These are phyloP conservation scores for Fusarium marasasianum DNA, from an alignment of 2,329 filamentous ascomycete species.

Conservation along the genomic window DNA sequence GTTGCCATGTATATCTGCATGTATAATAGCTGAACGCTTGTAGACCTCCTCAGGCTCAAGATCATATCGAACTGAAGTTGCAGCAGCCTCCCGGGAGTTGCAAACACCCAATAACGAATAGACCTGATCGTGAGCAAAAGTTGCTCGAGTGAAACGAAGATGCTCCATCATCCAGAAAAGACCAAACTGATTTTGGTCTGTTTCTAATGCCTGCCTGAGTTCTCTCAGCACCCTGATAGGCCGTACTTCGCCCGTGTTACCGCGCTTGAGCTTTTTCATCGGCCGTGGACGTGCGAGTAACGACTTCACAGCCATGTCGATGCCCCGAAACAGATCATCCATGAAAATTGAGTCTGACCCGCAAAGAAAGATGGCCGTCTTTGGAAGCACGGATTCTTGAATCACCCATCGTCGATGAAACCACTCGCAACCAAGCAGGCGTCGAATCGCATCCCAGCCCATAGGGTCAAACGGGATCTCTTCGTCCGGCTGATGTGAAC, in stretches of 20 bases:
- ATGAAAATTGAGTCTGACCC: not conserved
- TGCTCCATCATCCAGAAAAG: not conserved
- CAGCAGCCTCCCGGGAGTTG: not conserved
- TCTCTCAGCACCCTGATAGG: not conserved
- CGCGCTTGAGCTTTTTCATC: not conserved
- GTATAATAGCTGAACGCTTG: not conserved
- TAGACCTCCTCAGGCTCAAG: not conserved
- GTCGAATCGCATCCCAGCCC: not conserved
- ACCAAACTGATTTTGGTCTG: not conserved
- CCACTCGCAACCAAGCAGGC: not conserved
- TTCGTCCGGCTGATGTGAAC: not conserved
- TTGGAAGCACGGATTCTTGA: not conserved
- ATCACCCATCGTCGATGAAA: not conserved
- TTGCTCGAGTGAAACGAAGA: not conserved
- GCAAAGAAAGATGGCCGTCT: not conserved
- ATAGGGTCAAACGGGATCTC: not conserved
- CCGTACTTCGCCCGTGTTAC: not conserved
- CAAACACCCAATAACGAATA: not conserved
- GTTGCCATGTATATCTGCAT: not conserved
- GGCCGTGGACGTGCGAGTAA: not conserved
- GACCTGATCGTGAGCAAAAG: not conserved
- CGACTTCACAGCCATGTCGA: not conserved
- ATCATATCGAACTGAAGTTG: not conserved
- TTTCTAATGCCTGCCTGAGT: not conserved
- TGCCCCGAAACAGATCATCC: not conserved